Percentiles rank a stretch among this genome's conserved stretches.
phyloP scores from a whole-genome alignment of 2,329 filamentous ascomycete species.

The Exophiala spinifera region DNA sequence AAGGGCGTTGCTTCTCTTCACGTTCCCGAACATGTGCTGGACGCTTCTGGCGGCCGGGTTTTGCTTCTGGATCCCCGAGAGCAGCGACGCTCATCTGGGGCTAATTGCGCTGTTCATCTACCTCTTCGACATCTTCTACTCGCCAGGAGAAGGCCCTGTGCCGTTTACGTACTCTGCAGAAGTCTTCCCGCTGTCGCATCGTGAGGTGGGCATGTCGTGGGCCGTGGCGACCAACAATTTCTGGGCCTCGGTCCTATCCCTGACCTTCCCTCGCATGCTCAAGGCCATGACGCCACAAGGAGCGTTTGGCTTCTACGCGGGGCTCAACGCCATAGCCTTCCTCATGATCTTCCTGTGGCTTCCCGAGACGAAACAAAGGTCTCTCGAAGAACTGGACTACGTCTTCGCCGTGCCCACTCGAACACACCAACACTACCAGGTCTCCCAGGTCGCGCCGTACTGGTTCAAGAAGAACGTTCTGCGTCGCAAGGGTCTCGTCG shows the following conservation, averaged over 20 bases:
- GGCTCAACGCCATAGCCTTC: slow-evolving; percentile 59
- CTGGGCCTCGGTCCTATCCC: slow-evolving; percentile 50
- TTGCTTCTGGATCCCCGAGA: slow-evolving; percentile 50
- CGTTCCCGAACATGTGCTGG: slow-evolving; percentile 62
- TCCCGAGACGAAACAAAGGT: slow-evolving; percentile 54
- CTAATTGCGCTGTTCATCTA: slow-evolving; percentile 46
- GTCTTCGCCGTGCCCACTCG: slow-evolving; percentile 58
- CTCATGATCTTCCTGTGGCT: slow-evolving; percentile 63
- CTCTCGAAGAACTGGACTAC: slow-evolving; percentile 57
- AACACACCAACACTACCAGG: slow-evolving; percentile 57
- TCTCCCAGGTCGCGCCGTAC: slow-evolving; percentile 56
- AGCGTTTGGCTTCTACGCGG: slow-evolving; percentile 56
- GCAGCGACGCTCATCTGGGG: slow-evolving; percentile 37
- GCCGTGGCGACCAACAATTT: slow-evolving; percentile 45
- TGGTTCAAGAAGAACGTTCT: slow-evolving; percentile 60
- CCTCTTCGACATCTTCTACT: slow-evolving; percentile 45
- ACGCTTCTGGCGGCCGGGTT: slow-evolving; percentile 53
- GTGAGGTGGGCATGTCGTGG: slow-evolving; percentile 51
- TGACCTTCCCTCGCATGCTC: slow-evolving; percentile 50
- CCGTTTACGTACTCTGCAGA: slow-evolving; percentile 67
- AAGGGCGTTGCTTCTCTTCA: slow-evolving; percentile 60
- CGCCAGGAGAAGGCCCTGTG: slow-evolving; percentile 61
- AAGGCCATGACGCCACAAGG: slow-evolving; percentile 49
- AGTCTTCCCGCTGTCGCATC: slow-evolving; percentile 63
- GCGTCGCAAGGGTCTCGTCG: slow-evolving; percentile 45